Base-by-base conservation (phyloP, 2,329 filamentous ascomycete species). In the Sarocladiaceae sp. region DNA sequence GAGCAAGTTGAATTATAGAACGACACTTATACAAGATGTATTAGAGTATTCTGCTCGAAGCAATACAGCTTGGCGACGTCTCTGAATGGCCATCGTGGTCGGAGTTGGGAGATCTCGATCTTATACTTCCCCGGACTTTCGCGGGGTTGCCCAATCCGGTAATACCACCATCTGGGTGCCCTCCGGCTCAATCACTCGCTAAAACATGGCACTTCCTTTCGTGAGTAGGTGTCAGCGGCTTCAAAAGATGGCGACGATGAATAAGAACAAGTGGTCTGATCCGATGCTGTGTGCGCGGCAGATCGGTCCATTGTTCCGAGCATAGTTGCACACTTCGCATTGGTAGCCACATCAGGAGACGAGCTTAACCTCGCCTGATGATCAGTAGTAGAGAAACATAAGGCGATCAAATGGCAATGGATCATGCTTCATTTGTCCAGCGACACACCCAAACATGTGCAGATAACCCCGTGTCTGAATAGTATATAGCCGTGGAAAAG, bases 111-210 rank as follows among this genome's bases (percentile, higher is more conserved):
- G n/a, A n/a, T n/a, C n/a, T n/a, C n/a, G n/a, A n/a, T n/a, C n/a
- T n/a, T 33, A 15, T 33, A 33, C 31, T 33, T 33, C 5, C n/a
- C n/a, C n/a, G n/a, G n/a, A n/a, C n/a, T n/a, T 41, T 41, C 37
- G 37, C 37, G 37, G 37, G 37, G 37, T 29, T 41, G 37, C 37
- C 37, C 6, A 13, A 41, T 41, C 16, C n/a, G 37, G 37, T 15
- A 41, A 29, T 41, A 15, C 37, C 37, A 26, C 37, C 6, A 29
- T 3, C 4, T 21, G 13, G 4, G n/a, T 21, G 7, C 5, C 21
- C 21, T 18, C 4, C 5, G 15, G n/a, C 15, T 29, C 26, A 13
- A 29, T 7, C 26, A 7, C 13, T 29, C 26, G 7, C 26, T 29
- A 7, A 13, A 29, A 7, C 37, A 24, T 21, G 10, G 26, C 4